These are phyloP conservation scores for Trypanosoma platydactyli DNA, from an alignment of 208 protist genomes.

Conservation along the genomic window DNA sequence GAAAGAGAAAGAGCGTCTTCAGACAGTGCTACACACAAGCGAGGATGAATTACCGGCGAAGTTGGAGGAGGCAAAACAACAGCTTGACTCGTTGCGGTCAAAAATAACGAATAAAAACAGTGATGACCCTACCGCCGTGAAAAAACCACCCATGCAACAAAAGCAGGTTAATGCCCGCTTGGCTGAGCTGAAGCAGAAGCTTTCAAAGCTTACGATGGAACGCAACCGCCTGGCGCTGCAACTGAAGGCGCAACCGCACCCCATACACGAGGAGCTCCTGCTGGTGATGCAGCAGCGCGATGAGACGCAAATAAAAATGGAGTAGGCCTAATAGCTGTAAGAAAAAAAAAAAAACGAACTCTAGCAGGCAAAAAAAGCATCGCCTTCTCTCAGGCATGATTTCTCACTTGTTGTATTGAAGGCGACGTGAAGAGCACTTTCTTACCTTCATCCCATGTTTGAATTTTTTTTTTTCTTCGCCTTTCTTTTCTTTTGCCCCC, in stretches of 20 bases:
- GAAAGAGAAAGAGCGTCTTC: slow-evolving; percentile 70
- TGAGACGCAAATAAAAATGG: slow-evolving; percentile 35
- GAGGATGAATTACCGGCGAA: slow-evolving; percentile 62
- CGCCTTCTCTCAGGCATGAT: too few relatives aligned
- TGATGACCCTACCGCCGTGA: not conserved
- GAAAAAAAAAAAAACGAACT: not conserved
- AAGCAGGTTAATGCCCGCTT: slow-evolving; percentile 56
- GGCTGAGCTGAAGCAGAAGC: slow-evolving; percentile 77
- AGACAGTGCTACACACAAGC: slow-evolving; percentile 54
- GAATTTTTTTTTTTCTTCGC: slow-evolving; percentile 17
- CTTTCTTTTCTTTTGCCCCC: slow-evolving; percentile 3
- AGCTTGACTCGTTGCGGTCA: slow-evolving; percentile 39
- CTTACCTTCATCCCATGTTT: slow-evolving; percentile 9
- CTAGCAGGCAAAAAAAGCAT: too few relatives aligned
- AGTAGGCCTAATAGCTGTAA: not conserved
- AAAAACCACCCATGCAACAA: slow-evolving; percentile 11
- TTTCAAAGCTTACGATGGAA: slow-evolving; percentile 76
- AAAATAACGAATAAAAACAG: slow-evolving; percentile 8
- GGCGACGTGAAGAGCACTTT: too few relatives aligned
- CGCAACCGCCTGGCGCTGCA: slow-evolving; percentile 71
- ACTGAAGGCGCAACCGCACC: slow-evolving; percentile 71
- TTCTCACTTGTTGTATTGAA: too few relatives aligned
- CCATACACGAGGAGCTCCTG: slow-evolving; percentile 55
- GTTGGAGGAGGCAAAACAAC: slow-evolving; percentile 52
- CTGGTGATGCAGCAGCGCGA: slow-evolving; percentile 56